These are phyloP conservation scores for Geranium brycei DNA, from an alignment of 345 rosid genomes.

Conservation along the genomic window DNA sequence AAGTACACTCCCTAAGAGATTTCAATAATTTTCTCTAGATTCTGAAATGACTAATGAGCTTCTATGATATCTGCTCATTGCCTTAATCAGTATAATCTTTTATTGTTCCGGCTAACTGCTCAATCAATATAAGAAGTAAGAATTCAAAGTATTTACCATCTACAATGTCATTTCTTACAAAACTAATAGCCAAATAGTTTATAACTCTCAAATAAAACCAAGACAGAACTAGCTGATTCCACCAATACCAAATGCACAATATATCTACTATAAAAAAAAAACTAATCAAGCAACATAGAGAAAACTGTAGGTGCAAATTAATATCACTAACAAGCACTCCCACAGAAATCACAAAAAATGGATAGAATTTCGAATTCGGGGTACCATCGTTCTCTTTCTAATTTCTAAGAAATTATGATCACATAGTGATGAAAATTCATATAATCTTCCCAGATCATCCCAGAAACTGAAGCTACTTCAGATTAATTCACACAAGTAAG, in stretches of 20 bases:
- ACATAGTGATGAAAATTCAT: not conserved
- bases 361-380: no score
- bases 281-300: not conserved
- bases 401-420: not conserved
- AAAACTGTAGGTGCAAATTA: not conserved
- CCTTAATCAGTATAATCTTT: no score
- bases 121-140: not conserved
- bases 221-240: not conserved
- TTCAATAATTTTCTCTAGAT: no score
- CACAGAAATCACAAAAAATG: not conserved
- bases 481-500: not conserved
- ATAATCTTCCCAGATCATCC: no score
- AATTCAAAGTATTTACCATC: not conserved
- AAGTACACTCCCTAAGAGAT: no score
- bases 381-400: no score
- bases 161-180: not conserved
- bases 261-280: no score
- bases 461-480: not conserved
- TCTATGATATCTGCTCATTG: not conserved
- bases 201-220: not conserved
- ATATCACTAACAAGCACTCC: not conserved
- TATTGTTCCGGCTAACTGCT: no score
- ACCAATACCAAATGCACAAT: no score
- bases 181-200: not conserved
- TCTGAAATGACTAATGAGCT: not conserved